Evolutionary conservation across 192 early-diverging fungal genomes (phyloP), one percentile per base, ranked within the genome.

Genomic region (Allomyces javanicus): DNA sequence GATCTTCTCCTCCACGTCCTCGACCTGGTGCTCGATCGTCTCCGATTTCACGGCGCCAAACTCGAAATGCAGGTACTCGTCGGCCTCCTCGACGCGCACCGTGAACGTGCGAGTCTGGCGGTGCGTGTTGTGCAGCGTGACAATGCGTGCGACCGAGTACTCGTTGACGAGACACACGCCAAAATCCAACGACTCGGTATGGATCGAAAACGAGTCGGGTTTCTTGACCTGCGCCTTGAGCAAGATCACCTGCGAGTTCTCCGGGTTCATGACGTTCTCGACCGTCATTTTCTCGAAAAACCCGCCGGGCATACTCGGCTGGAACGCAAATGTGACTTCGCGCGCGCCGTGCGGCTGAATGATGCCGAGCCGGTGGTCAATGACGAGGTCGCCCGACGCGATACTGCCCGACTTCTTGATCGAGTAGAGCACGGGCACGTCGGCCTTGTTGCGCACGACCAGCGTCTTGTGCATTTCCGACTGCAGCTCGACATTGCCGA

Each of bases 331-430:
- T 44, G 87, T 90, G 1, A 99, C 81, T 73, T 95, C 93, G 33
- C 86, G 85, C 74, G 90, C 93, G 62, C 89, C 90, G 69, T 88
- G 93, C 1, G 86, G 87, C 24, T 93, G 86, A 40, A 99, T 83
- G 1, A 99, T 80, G 65, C 96, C 96, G 50, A 87, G 86, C 17
- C 85, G 81, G 33, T 87, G 81, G 22, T 83, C 82, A 19, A 96
- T 75, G n/a, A 83, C 75, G 24, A 99, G 80, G 69, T 96, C 92
- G 25, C 92, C 90, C 9, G 91, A 94, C 5, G 93, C 86, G 64
- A 97, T 94, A 0, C 88, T 94, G 4, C 96, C 96, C 0, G 93
- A 92, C 74, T 96, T 99, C 25, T 85, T 82, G 70, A 99, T 89
- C 23, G 85, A 80, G 69, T 96, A 99, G 33, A 99, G 77, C 65